Base-by-base conservation (phyloP, 176 grass and related monocot genomes). In the Ampelocalamus luodianensis region DNA sequence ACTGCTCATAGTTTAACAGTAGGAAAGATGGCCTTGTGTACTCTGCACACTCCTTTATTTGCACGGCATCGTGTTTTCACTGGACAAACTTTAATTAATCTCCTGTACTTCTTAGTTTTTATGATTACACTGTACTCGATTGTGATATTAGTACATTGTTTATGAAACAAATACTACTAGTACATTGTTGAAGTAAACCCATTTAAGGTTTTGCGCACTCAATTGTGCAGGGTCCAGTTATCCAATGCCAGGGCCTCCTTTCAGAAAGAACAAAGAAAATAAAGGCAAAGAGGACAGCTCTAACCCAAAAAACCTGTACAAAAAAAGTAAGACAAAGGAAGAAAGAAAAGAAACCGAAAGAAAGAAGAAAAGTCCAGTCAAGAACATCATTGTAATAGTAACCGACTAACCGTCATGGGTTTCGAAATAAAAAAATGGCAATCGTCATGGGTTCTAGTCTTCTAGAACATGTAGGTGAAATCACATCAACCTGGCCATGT, bases 301-400 rank as follows among this genome's bases (percentile, higher is more conserved):
- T 8, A 67, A 67, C 65, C 34, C 10, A 67, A 18, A 67, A 39
- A 34, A 34, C 1, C 0, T 67, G 9, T 3, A 17, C 15, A 38
- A 61, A 4, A 5, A 62, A 27, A 1, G 13, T 0, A 29, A 62
- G 24, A 27, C 24, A 62, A 38, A 38, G 32, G 2, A 7, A 66
- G 3, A 8, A 67, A 79, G 3, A 16, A 26, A 77, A 44, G 37
- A 37, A 61, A 43, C 40, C 32, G 32, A 67, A 67, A 64, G 24
- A 32, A 65, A 65, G 77, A 13, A 7, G 55, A 18, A 8, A 78
- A 46, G 40, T 80, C 78, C 26, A 49, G 37, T 66, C 78, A 38
- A 37, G 58, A 26, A 61, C 13, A 23, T 48, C 24, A 20, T 27
- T 12, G 4, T 20, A 6, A 40, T 40, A 6, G 4, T 40, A 45